Base-by-base conservation (phyloP, 1,284 basidiomycete species). In the Ceratobasidium sp. region DNA sequence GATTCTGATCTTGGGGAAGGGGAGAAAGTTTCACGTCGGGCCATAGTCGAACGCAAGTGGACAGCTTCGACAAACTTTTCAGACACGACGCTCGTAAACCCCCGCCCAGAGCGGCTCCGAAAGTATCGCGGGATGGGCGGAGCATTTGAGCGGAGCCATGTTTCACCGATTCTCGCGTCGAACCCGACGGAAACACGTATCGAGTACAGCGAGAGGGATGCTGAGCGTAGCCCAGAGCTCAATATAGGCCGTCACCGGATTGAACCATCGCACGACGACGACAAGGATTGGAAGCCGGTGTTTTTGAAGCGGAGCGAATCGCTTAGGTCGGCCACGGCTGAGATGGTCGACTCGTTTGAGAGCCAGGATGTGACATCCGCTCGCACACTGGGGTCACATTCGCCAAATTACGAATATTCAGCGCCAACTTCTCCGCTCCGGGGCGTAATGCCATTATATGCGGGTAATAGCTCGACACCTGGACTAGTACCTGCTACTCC, bases 251-350 rank as follows among this genome's bases (percentile, higher is more conserved):
- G 8, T 2, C 64, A 67, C 25, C 49, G 64, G 25, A 67, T 67
- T 28, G 64, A 67, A 12, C 51, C 64, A 11, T 67, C 64, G 3
- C 51, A 36, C 3, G 64, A 56, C 3, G 40, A 67, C 38, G 64
- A 67, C 51, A 56, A 67, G 36, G 14, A 56, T 23, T 67, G 64
- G 64, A 67, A 44, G 25, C 64, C 64, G 16, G 33, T 56, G 0
- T 67, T 67, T 28, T 38, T 67, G 36, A 67, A 67, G 23, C 64
- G 64, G 23, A 67, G 64, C 51, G 64, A 67, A 4, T 67, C 64
- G 36, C 38, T 67, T 6, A 53, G 51, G 40, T 67, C 64, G 8
- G 18, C 64, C 64, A 44, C 42, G 16, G 49, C 46, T 14, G 51
- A 54, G 16, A 49, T 67, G 23, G 64, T 49, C 9, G 44, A 25